Evolutionary conservation across 352 stramenopile genomes (phyloP), one percentile per base, ranked within the genome.

Genomic region (Pythium sp.): DNA sequence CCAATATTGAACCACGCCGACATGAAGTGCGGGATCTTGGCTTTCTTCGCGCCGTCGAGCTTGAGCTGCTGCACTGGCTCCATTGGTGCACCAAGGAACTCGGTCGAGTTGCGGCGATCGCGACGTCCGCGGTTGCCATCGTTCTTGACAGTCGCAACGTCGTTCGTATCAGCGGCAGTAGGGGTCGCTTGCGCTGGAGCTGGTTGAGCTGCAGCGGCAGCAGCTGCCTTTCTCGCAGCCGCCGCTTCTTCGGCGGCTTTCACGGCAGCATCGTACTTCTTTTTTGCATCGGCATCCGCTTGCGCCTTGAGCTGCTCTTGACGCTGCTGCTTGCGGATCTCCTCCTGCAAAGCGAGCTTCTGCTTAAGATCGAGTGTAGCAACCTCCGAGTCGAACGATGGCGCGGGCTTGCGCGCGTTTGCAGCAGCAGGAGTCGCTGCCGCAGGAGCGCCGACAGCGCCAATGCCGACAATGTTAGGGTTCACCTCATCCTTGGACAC

Each of bases 1-100:
- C 73, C 73, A n/a, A 68, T 68, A 62, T 90, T 87, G 57, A 90
- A 90, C 82, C 82, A 90, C 5, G 78, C 80, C 9, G 82, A 90
- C 46, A 89, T 61, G 63, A 92, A 92, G 64, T 85, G 74, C 41
- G 81, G 81, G 59, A 92, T 92, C 70, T 91, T 89, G 62, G 84
- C 84, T 64, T 90, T 90, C 59, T 86, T 86, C 5, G 82, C 84
- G 0, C 79, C 82, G 49, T 89, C 84, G 34, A 92, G 72, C 46
- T 84, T 84, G 6, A 90, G 72, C 54, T 90, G 82, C 69, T 86
- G 74, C 43, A 87, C 77, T 5, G 82, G 80, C 49, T 90, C 77
- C 58, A 82, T 81, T 0, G 76, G 68, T 12, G 78, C 67, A 32
- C 78, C 80, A 2, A 87, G 30, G 64, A 84, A 86, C 68, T 87